These are phyloP conservation scores for Bretschneidera sinensis DNA, from an alignment of 345 rosid species.

Conservation along the genomic window DNA sequence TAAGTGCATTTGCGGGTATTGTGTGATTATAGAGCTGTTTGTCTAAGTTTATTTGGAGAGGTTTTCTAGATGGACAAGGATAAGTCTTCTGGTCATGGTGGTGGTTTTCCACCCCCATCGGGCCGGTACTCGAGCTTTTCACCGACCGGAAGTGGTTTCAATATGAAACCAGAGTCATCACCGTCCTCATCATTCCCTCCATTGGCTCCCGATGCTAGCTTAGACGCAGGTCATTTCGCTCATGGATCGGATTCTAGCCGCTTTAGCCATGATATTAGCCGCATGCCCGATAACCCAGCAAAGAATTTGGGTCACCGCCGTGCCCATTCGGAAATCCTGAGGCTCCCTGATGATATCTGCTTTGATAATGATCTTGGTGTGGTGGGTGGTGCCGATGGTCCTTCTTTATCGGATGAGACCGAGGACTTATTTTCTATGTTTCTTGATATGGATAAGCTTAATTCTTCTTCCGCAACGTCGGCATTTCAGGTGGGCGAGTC, in stretches of 20 bases:
- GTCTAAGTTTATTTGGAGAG: background rate
- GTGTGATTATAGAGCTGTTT: too few species aligned
- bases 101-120: conserved; percentile 54
- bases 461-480: conserved; percentile 65
- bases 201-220: conserved; percentile 31
- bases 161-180: conserved; percentile 50
- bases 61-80: conserved; percentile 60
- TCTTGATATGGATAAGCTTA: conserved; percentile 88
- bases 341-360: conserved; percentile 86
- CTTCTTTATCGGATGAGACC: conserved; percentile 74
- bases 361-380: conserved; percentile 86
- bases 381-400: conserved; percentile 67
- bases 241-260: conserved; percentile 47
- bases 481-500: conserved; percentile 59
- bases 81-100: conserved; percentile 40
- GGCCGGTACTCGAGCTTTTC: conserved; percentile 54
- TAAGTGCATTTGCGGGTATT: too few species aligned
- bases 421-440: conserved; percentile 79
- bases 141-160: conserved; percentile 34
- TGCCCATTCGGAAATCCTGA: conserved; percentile 90
- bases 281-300: conserved; percentile 80
- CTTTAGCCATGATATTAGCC: conserved; percentile 73
- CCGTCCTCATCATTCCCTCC: conserved; percentile 34
- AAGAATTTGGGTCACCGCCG: conserved; percentile 91
- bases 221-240: conserved; percentile 36